These are phyloP conservation scores for Vaccinium macrocarpon DNA, from an alignment of 148 eudicot species.

Conservation along the genomic window DNA sequence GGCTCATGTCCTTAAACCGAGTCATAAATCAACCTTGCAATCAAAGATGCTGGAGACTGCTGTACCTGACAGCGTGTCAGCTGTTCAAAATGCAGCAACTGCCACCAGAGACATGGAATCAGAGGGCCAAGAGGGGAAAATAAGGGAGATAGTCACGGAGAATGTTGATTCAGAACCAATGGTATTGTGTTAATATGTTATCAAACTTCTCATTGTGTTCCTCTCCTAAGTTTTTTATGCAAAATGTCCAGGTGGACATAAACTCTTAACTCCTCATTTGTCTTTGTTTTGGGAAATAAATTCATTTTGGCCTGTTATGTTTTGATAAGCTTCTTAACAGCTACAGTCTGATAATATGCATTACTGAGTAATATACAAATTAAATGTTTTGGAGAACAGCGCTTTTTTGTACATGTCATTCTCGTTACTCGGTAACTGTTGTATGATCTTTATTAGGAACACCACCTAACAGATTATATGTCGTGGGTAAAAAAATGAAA, in stretches of 20 bases:
- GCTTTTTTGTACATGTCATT: not conserved
- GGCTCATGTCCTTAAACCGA: slow-evolving; percentile 91
- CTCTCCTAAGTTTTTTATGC: not conserved
- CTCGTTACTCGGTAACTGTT: not conserved
- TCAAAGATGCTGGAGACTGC: slow-evolving; percentile 59
- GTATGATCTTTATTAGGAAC: not conserved
- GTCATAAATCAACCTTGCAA: slow-evolving; percentile 83
- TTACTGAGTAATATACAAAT: not conserved
- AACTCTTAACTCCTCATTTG: not conserved
- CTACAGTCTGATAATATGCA: not conserved
- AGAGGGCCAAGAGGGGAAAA: slow-evolving; percentile 74
- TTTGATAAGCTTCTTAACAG: not conserved
- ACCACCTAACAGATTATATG: not conserved
- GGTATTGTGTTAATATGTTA: slow-evolving; percentile 24
- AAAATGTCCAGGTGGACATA: not conserved
- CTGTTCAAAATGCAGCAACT: slow-evolving; percentile 71
- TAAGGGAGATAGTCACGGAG: slow-evolving; percentile 77
- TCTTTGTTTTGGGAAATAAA: slow-evolving; percentile 1
- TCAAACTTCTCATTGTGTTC: not conserved
- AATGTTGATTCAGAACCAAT: slow-evolving; percentile 50
- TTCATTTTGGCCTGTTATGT: not conserved
- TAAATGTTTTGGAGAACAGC: not conserved
- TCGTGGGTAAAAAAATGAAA: not conserved
- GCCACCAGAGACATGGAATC: slow-evolving; percentile 68
- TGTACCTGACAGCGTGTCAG: slow-evolving; percentile 71